Evolutionary conservation across 1,284 basidiomycete species (phyloP).

Genomic region (Moesziomyces sp.): DNA sequence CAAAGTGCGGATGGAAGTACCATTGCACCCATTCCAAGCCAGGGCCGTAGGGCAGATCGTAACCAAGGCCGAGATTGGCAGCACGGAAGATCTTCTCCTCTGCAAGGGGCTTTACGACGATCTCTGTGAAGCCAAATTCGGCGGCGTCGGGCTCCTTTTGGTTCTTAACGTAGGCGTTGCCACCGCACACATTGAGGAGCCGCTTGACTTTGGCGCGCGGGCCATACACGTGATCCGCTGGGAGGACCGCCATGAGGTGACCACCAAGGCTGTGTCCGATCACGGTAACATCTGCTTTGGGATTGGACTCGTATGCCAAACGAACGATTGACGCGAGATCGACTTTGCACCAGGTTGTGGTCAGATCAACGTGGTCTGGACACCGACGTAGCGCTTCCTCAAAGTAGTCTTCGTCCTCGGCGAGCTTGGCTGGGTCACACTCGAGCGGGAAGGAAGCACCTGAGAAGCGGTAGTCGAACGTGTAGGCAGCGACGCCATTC

Average conservation of each 20-base stretch:
- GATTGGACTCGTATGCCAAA: conserved; percentile 37
- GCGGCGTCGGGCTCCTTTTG: conserved; percentile 45
- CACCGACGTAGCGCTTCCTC: conserved; percentile 43
- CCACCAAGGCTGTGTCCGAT: conserved; percentile 56
- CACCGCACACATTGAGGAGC: conserved; percentile 54
- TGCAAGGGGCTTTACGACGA: conserved; percentile 50
- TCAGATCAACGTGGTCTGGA: conserved; percentile 44
- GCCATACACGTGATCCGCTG: conserved; percentile 32
- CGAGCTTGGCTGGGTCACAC: conserved; percentile 33
- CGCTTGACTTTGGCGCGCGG: conserved; percentile 46
- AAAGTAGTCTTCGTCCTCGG: conserved; percentile 48
- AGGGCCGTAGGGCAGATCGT: conserved; percentile 55
- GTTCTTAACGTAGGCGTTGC: conserved; percentile 51
- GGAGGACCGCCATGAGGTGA: conserved; percentile 48
- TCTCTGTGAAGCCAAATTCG: conserved; percentile 50
- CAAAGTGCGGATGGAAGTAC: conserved; percentile 57
- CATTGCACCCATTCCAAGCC: conserved; percentile 55
- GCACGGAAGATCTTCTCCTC: conserved; percentile 53
- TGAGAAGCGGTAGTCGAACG: conserved; percentile 57
- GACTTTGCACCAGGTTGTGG: conserved; percentile 50
- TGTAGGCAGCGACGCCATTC: conserved; percentile 52
- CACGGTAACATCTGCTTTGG: conserved; percentile 37
- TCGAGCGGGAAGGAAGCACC: conserved; percentile 52
- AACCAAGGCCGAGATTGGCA: conserved; percentile 49
- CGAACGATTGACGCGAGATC: conserved; percentile 52